Evolutionary conservation across 305 asterid genomes (phyloP).

Genomic region (Solanum hybrid): DNA sequence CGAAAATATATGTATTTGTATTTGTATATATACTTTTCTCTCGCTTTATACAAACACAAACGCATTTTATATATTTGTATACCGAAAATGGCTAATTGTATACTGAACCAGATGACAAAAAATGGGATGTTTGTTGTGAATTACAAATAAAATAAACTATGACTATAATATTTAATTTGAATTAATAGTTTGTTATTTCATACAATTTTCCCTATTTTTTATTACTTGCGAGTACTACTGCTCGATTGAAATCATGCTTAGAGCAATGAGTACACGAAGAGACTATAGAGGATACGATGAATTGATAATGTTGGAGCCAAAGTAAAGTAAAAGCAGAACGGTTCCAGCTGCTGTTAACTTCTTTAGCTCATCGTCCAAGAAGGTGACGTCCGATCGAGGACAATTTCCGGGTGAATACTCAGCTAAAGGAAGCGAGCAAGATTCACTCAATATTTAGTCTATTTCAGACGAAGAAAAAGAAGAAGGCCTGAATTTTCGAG

Average conservation of each 20-base stretch:
- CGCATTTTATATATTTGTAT: no score
- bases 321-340: neutral
- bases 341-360: neutral
- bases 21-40: no score
- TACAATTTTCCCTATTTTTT: no score
- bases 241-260: neutral
- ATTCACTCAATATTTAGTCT: slow-evolving; percentile 1
- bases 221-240: no score
- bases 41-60: no score
- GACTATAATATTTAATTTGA: no score
- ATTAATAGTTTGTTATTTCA: no score
- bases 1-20: no score
- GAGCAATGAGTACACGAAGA: neutral
- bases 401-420: neutral
- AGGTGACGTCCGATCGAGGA: neutral
- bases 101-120: no score
- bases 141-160: no score
- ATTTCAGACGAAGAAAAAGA: neutral
- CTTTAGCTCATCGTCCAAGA: neutral
- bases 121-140: no score
- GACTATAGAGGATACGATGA: neutral
- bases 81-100: no score
- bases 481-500: slow-evolving; percentile 9
- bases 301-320: neutral
- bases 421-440: neutral